Percentiles rank a stretch among this genome's conserved stretches.
phyloP scores from a whole-genome alignment of 805 yeast genomes.

The Candida sithepensis region DNA sequence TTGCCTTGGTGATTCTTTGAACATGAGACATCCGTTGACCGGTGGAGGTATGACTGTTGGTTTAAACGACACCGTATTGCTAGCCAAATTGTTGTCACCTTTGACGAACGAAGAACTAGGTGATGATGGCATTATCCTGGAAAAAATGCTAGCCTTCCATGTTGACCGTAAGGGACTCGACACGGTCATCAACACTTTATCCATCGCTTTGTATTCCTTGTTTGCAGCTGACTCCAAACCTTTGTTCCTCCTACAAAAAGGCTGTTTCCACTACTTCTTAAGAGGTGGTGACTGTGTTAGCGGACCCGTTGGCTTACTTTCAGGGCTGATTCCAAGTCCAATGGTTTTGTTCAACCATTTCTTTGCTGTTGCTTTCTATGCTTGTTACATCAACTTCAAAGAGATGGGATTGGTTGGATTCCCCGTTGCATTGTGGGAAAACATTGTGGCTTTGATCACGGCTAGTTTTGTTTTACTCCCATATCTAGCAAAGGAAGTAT shows the following conservation, averaged over 20 bases:
- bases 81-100: slow-evolving; percentile 61
- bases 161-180: slow-evolving; percentile 72
- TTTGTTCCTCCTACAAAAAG: slow-evolving; percentile 69
- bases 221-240: slow-evolving; percentile 81
- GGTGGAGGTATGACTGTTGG: slow-evolving; percentile 99
- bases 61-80: slow-evolving; percentile 72
- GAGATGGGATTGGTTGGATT: slow-evolving; percentile 63
- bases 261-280: slow-evolving; percentile 84
- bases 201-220: slow-evolving; percentile 83
- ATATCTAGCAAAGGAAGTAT: slow-evolving; percentile 41
- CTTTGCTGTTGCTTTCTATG: slow-evolving; percentile 84
- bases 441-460: slow-evolving; percentile 62
- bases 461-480: slow-evolving; percentile 83
- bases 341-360: slow-evolving; percentile 76
- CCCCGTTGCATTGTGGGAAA: slow-evolving; percentile 70
- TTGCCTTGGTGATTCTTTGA: slow-evolving; percentile 87
- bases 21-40: slow-evolving; percentile 97
- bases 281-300: slow-evolving; percentile 77
- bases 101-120: slow-evolving; percentile 48
- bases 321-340: slow-evolving; percentile 80
- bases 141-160: slow-evolving; percentile 65
- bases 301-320: slow-evolving; percentile 78
- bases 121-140: slow-evolving; percentile 54
- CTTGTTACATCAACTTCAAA: slow-evolving; percentile 64
- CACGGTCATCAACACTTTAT: slow-evolving; percentile 82